Evolutionary conservation across 2,329 filamentous ascomycete species (phyloP), one percentile per base, ranked within the genome.

Genomic region (Alternaria angustiovoidea): DNA sequence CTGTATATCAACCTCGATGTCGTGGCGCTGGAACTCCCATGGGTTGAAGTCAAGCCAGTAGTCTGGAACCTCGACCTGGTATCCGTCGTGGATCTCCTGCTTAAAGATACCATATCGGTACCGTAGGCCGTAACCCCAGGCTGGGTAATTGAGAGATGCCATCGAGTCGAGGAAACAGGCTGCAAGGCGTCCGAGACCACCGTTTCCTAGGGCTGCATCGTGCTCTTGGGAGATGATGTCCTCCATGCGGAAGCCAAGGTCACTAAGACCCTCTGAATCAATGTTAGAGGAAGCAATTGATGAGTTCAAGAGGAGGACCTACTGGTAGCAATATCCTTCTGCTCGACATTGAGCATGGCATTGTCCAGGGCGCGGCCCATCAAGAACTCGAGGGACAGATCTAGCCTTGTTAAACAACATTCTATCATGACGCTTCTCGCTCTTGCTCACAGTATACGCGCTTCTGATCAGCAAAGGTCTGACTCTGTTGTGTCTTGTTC

Each of bases 1-100:
- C 85, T 98, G 94, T 61, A 99, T 93, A 80, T 98, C 92, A 24
- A 99, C 94, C 2, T 91, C 94, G 63, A 99, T 91, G 76, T 99
- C 95, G 78, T 97, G 93, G 68, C 95, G 87, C 42, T 94, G 93
- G 74, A 98, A 99, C 78, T 99, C 95, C 95, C 95, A 99, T 0
- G 95, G 95, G 80, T 99, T 99, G 81, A 98, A 97, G 78, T 98
- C 95, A 54, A 99, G 88, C 95, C 95, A 99, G 82, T 99, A 98
- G 79, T 99, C 95, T 20, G 95, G 95, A 60, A 98, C 91, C 77
- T 99, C 95, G 66, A 99, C 93, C 80, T 99, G 95, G 78, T 97
- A 99, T 59, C 95, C 95, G 74, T 98, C 91, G 61, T 97, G 89
- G 72, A 99, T 98, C 83, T 98, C 95, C 83, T 99, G 95, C 84